Percentiles rank a stretch among this genome's conserved stretches.
Evolutionary conservation across 129 eudicot species (phyloP).

Genomic region (Helichrysum umbraculigerum): DNA sequence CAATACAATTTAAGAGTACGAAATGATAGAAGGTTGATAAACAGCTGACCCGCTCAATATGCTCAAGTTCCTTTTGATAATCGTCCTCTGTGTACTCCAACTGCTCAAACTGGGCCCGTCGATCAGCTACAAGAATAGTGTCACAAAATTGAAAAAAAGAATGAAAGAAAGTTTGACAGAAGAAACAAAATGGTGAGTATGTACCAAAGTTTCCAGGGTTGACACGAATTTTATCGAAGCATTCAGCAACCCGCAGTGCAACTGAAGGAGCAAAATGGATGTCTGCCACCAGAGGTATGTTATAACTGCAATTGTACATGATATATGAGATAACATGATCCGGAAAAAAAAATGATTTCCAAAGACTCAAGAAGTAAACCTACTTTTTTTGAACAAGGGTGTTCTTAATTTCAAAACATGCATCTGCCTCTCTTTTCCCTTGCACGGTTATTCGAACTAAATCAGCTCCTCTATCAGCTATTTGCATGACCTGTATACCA

Average conservation of each 20-base stretch:
- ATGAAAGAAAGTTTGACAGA: neutral
- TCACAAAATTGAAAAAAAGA: constrained; percentile 19
- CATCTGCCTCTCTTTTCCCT: constrained; percentile 96
- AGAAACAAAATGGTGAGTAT: neutral
- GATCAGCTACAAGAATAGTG: constrained; percentile 67
- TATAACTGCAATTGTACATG: constrained; percentile 59
- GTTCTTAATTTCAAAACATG: constrained; percentile 91
- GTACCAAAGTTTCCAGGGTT: constrained; percentile 98
- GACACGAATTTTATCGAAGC: constrained; percentile 97
- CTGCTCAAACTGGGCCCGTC: constrained; percentile 89
- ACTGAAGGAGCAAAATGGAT: constrained; percentile 95
- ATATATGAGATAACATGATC: constrained; percentile 22
- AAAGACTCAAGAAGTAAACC: constrained; percentile 17
- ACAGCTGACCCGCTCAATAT: constrained; percentile 73
- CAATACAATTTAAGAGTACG: neutral
- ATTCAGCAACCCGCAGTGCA: constrained; percentile 94
- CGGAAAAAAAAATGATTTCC: neutral
- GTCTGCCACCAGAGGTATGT: constrained; percentile 96
- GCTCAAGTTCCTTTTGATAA: constrained; percentile 94
- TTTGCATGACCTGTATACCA: constrained; percentile 78
- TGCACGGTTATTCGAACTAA: constrained; percentile 91
- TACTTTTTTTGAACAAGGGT: constrained; percentile 93
- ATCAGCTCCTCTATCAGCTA: constrained; percentile 97
- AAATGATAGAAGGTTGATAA: constrained; percentile 19
- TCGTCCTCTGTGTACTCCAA: constrained; percentile 95